Conservation (phyloP, 179 eudicot species). For the Spinacia oleracea region DNA sequence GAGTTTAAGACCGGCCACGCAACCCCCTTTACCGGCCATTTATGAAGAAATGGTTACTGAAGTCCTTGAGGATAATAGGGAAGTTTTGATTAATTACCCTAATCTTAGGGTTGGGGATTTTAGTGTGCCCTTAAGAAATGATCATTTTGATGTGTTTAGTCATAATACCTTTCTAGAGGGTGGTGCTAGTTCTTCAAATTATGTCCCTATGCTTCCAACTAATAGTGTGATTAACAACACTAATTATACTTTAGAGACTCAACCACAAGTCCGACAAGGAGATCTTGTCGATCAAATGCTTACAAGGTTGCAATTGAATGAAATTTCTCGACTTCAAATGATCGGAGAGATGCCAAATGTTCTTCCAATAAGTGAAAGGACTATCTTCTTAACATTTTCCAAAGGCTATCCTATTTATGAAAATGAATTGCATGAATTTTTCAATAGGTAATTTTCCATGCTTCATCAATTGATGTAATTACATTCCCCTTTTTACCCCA, state of each 20-base stretch:
- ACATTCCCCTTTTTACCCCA: no score
- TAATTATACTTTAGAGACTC: neutral
- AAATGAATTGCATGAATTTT: conserved; percentile 47
- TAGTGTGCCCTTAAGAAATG: neutral
- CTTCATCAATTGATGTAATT: no score
- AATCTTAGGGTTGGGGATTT: conserved; percentile 20
- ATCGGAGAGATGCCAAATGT: conserved; percentile 1
- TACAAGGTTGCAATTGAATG: conserved; percentile 1
- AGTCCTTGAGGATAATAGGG: neutral
- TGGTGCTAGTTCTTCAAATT: neutral
- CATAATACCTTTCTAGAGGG: neutral
- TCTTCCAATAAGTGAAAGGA: conserved; percentile 54
- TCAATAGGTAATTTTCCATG: conserved; percentile 35
- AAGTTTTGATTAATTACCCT: neutral
- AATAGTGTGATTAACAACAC: neutral
- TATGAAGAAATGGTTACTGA: no score
- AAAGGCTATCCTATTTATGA: conserved; percentile 60
- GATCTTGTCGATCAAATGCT: conserved; percentile 14
- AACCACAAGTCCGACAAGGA: neutral
- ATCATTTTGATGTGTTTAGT: neutral
- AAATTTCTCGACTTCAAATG: neutral
- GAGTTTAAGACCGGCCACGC: no score
- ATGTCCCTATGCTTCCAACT: neutral
- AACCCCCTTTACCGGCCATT: neutral
- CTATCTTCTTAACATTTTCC: conserved; percentile 74